Evolutionary conservation across 164 flowering plant genomes (phyloP).

Genomic region (Akebia trifoliata): DNA sequence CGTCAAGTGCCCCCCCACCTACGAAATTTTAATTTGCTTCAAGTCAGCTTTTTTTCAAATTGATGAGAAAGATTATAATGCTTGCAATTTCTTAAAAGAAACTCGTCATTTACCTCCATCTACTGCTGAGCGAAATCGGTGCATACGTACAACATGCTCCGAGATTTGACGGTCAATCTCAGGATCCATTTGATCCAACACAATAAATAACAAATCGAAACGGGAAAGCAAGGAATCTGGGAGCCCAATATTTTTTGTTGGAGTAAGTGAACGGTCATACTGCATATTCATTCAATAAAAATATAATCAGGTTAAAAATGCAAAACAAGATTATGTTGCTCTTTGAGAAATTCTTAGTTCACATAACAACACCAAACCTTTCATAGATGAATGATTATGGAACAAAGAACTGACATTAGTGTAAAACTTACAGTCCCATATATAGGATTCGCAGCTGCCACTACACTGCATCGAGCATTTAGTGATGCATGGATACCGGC

Average conservation of each 20-base stretch:
- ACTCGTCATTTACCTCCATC: constrained; percentile 67
- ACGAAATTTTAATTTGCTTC: constrained; percentile 13
- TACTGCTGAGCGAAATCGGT: constrained; percentile 63
- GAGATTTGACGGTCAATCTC: constrained; percentile 88
- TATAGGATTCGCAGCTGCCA: constrained; percentile 99
- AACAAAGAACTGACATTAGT: background rate
- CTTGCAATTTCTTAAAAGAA: background rate
- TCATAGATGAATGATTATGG: background rate
- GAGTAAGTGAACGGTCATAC: constrained; percentile 98
- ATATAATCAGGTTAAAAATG: constrained; percentile 14
- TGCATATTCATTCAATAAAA: constrained; percentile 31
- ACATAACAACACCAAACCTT: background rate
- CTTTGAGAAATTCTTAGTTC: constrained; percentile 2
- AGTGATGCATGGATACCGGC: constrained; percentile 99
- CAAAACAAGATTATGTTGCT: background rate
- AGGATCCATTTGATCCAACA: constrained; percentile 99
- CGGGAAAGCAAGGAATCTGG: constrained; percentile 98
- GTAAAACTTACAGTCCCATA: constrained; percentile 86
- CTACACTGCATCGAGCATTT: constrained; percentile 98
- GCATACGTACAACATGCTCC: constrained; percentile 99
- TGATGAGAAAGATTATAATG: background rate
- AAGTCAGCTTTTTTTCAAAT: constrained; percentile 11
- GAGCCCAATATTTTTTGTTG: constrained; percentile 98
- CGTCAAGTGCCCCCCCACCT: constrained; percentile 49
- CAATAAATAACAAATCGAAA: constrained; percentile 93